These are phyloP conservation scores for Globisporangium uncinulatum DNA, from an alignment of 352 stramenopile species.

Conservation along the genomic window DNA sequence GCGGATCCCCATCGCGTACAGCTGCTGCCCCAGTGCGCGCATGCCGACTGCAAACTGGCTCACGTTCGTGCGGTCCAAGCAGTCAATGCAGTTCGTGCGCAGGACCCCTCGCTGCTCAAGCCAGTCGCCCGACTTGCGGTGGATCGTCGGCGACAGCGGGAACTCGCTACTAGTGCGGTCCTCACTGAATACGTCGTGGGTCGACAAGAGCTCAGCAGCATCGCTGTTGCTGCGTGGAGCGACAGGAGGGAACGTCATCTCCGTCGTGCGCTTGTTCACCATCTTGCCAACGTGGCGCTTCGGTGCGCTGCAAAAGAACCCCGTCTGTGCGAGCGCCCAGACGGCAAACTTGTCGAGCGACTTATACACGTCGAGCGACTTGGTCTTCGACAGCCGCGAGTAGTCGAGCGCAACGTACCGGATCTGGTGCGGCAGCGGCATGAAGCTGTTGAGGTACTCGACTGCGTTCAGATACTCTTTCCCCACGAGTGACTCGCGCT, in stretches of 20 bases:
- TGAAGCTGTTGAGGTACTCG: conserved; percentile 97
- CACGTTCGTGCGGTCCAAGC: conserved; percentile 82
- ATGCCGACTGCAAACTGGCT: conserved; percentile 85
- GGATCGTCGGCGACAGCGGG: conserved; percentile 57
- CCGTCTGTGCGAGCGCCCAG: conserved; percentile 95
- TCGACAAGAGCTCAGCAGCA: not conserved
- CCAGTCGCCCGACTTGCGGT: conserved; percentile 81
- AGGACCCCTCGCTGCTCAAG: conserved; percentile 97
- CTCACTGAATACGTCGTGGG: not conserved
- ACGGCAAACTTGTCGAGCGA: conserved; percentile 93
- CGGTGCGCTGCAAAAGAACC: conserved; percentile 95
- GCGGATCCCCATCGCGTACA: conserved; percentile 97
- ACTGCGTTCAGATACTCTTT: conserved; percentile 97
- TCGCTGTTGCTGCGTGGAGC: conserved; percentile 2
- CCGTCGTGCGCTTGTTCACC: conserved; percentile 49
- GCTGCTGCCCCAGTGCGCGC: conserved; percentile 91
- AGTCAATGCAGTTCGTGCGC: conserved; percentile 99
- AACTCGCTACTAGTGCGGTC: conserved; percentile 8
- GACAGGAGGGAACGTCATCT: conserved; percentile 27
- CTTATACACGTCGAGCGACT: conserved; percentile 91
- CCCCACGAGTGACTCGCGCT: conserved; percentile 97
- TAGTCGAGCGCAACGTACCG: conserved; percentile 97
- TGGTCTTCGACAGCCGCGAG: conserved; percentile 91
- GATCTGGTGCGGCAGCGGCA: conserved; percentile 90
- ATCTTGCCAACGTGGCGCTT: conserved; percentile 69